phyloP scores from a whole-genome alignment of 1,284 basidiomycete species.

The Pseudozyma sp. region DNA sequence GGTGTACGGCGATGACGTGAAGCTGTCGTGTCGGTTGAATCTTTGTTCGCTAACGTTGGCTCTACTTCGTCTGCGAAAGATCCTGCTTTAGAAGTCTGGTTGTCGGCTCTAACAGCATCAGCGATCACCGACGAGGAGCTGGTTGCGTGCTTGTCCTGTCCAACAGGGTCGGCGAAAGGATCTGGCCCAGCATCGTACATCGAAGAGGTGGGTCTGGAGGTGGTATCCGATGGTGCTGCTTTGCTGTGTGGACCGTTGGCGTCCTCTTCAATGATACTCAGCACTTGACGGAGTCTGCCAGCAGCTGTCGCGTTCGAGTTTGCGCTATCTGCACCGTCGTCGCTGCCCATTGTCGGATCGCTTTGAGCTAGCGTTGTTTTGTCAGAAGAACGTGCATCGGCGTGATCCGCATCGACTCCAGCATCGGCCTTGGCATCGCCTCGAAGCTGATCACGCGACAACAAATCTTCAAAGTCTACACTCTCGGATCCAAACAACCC shows the following conservation, averaged over 20 bases:
- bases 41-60: neutral
- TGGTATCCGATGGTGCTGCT: conserved; percentile 1
- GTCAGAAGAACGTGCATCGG: conserved; percentile 2
- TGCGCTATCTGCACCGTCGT: neutral
- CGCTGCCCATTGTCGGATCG: conserved; percentile 5
- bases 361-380: neutral
- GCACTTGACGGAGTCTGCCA: conserved; percentile 38
- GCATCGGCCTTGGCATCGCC: conserved; percentile 5
- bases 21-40: conserved; percentile 1
- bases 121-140: neutral
- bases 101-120: neutral
- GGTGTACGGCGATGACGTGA: conserved; percentile 23
- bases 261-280: conserved; percentile 55
- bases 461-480: conserved; percentile 44
- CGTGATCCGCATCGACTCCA: neutral
- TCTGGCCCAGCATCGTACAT: conserved; percentile 38
- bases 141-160: neutral
- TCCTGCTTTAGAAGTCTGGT: neutral
- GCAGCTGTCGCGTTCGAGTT: conserved; percentile 19
- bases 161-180: conserved; percentile 24
- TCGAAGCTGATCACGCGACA: conserved; percentile 28
- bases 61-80: conserved; percentile 1
- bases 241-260: conserved; percentile 23
- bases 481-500: conserved; percentile 48
- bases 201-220: conserved; percentile 16